Conservation (phyloP, 108 stramenopile species). For the Heterococcus sp. region DNA sequence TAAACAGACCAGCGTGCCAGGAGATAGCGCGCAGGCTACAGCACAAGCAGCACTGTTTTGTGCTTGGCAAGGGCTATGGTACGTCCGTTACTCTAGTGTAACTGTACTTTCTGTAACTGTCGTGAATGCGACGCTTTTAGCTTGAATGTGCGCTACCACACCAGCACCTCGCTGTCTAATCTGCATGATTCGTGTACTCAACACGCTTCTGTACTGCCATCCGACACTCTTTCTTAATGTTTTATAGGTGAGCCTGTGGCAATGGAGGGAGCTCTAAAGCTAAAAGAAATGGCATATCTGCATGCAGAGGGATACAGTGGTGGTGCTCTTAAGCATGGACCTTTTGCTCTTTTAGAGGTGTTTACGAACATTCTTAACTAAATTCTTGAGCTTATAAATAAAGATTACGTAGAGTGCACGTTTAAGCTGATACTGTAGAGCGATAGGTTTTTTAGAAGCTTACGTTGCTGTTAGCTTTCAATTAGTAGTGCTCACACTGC, state of each 20-base stretch:
- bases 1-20: slow-evolving; percentile 53
- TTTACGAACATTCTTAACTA: too few relatives aligned
- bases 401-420: too few relatives aligned
- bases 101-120: neutral
- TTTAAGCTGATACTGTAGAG: too few relatives aligned
- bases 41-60: slow-evolving; percentile 89
- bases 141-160: neutral
- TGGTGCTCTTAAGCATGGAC: slow-evolving; percentile 95
- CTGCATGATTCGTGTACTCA: too few relatives aligned
- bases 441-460: too few relatives aligned
- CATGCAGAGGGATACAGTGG: slow-evolving; percentile 98
- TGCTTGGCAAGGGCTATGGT: slow-evolving; percentile 83
- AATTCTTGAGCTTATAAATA: too few relatives aligned
- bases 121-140: neutral
- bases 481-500: too few relatives aligned
- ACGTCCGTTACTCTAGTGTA: slow-evolving; percentile 36
- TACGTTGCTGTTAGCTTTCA: too few relatives aligned
- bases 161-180: neutral
- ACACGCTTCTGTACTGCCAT: too few relatives aligned
- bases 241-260: neutral
- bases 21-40: slow-evolving; percentile 71
- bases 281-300: slow-evolving; percentile 98
- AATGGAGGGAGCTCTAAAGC: slow-evolving; percentile 90
- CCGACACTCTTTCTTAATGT: too few relatives aligned
- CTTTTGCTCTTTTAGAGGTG: slow-evolving; percentile 51